Percentiles rank a stretch among this genome's conserved stretches.
Evolutionary conservation across 768 basidiomycete species (phyloP).

Genomic region (Mycena galopus): DNA sequence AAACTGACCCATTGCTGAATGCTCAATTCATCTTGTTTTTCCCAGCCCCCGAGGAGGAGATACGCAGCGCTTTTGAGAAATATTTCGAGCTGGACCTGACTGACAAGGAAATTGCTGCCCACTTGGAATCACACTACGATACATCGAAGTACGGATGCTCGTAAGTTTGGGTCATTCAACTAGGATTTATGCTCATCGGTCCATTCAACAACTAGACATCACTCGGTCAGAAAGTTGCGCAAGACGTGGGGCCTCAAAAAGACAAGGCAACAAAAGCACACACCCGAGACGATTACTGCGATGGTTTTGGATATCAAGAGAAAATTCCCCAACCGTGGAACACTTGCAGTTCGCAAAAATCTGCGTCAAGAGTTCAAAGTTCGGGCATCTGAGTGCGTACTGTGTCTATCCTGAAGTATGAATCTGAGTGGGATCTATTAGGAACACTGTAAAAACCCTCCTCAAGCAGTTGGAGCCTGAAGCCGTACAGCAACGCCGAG

Average conservation of each 20-base stretch:
- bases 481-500: neutral
- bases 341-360: neutral
- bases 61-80: neutral
- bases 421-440: neutral
- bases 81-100: neutral
- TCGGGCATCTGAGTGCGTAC: neutral
- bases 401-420: neutral
- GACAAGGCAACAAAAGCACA: neutral
- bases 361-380: neutral
- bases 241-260: neutral
- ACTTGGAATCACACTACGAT: neutral
- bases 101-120: neutral
- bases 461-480: neutral
- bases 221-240: neutral
- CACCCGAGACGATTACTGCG: neutral
- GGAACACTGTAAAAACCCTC: neutral
- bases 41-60: neutral
- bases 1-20: neutral
- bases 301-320: neutral
- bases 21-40: neutral
- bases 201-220: neutral
- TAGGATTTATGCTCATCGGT: neutral
- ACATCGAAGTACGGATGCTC: neutral
- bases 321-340: neutral
- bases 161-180: neutral